Evolutionary conservation across 2,329 filamentous ascomycete genomes (phyloP), one percentile per base, ranked within the genome.

Genomic region (Sclerotinia subarctica): DNA sequence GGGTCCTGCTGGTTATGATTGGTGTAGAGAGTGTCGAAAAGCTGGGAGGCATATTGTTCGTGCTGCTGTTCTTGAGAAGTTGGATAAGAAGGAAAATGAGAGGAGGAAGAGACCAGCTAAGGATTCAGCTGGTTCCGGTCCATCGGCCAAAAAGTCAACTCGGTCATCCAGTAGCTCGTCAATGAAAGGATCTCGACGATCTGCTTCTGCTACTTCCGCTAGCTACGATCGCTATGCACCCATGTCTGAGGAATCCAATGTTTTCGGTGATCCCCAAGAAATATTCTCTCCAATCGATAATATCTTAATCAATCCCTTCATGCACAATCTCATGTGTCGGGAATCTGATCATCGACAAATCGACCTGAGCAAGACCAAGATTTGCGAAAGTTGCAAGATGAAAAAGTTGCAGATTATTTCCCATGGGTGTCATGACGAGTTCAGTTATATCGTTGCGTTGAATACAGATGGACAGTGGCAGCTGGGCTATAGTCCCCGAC

Each of bases 321-420:
- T 67, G 65, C 47, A 59, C 19, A 67, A 67, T n/a, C 65, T 52
- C 32, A 59, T 51, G 4, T 67, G 65, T 53, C 32, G 51, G 1
- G 51, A 35, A 2, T 17, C 17, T 29, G 10, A n/a, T 3, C n/a
- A 56, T 35, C 66, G 51, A 21, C 35, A 52, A 5, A 7, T 64
- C 6, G 58, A 64, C 29, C 2, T 32, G 15, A 11, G 3, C 6
- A 53, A 49, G 15, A 26, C 42, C 2, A 60, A 68, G 44, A 68
- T 68, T 15, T 68, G 66, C 29, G 4, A 38, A 13, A 4, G 2
- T 2, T 64, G 59, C 59, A 63, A 64, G n/a, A 1, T 4, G 2
- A 24, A 15, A 17, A 68, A 68, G 19, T 15, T 44, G 49, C 10
- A 42, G 19, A 57, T 68, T 19, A 42, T 64, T 21, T 8, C 8